phyloP scores from a whole-genome alignment of 352 stramenopile genomes.

The Phytopythium litorale region DNA sequence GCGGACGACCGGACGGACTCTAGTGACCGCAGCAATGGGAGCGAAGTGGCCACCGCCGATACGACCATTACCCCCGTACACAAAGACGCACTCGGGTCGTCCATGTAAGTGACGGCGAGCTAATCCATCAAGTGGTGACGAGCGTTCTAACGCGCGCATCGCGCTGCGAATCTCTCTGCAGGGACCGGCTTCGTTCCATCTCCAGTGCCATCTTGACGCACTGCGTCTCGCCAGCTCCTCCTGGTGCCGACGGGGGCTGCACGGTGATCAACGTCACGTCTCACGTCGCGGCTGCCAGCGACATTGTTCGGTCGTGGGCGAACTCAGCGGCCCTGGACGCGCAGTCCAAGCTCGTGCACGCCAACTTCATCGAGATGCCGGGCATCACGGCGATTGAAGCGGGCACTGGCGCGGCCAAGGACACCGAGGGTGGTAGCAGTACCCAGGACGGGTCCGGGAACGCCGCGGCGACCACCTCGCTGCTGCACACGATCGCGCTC shows the following conservation, averaged over 20 bases:
- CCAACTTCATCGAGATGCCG: slow-evolving; percentile 55
- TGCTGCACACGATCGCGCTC: slow-evolving; percentile 61
- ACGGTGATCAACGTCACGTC: slow-evolving; percentile 32
- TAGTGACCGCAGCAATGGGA: background rate
- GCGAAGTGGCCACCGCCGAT: background rate
- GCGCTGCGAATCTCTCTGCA: background rate
- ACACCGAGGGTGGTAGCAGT: too few species aligned
- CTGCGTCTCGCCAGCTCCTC: slow-evolving; percentile 15
- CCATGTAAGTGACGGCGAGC: background rate
- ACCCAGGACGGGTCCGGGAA: slow-evolving; percentile 2
- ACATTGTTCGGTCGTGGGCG: slow-evolving; percentile 30
- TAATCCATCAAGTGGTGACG: background rate
- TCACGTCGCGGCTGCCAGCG: slow-evolving; percentile 6
- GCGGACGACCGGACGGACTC: slow-evolving; percentile 12
- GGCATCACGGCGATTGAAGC: background rate
- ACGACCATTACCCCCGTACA: slow-evolving; percentile 15
- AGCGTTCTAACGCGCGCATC: background rate
- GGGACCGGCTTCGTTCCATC: slow-evolving; percentile 24
- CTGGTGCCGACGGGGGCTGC: slow-evolving; percentile 4
- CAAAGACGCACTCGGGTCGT: slow-evolving; percentile 11
- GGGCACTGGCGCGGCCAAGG: background rate
- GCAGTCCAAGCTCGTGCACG: slow-evolving; percentile 32
- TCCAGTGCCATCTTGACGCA: slow-evolving; percentile 19
- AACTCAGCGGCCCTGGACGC: slow-evolving; percentile 39
- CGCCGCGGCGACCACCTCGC: slow-evolving; percentile 12